Conservation (phyloP, 176 grass and related monocot species). For the Musa troglodytarum region DNA sequence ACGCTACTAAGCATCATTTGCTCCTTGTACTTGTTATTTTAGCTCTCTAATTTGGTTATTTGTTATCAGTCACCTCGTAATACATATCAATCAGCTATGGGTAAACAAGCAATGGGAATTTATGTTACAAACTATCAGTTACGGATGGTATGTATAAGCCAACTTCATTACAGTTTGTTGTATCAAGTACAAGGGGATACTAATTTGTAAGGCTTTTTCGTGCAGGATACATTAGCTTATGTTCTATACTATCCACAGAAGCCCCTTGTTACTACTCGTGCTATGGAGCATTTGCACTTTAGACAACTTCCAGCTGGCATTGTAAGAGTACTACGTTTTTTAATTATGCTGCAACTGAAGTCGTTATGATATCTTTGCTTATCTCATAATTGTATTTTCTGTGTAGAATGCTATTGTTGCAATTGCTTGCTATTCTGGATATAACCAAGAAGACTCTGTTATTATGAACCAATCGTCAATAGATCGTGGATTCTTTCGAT, state of each 20-base stretch:
- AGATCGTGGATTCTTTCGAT: conserved; percentile 96
- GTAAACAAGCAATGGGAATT: conserved; percentile 99
- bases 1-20: background rate
- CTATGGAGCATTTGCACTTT: conserved; percentile 99
- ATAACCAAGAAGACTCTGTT: conserved; percentile 99
- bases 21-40: background rate
- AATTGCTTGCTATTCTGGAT: conserved; percentile 97
- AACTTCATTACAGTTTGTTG: background rate
- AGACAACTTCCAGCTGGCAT: conserved; percentile 96
- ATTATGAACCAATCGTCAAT: conserved; percentile 99
- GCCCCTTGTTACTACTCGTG: conserved; percentile 92
- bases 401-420: conserved; percentile 98
- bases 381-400: conserved; percentile 11
- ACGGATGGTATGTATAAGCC: conserved; percentile 64
- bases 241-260: conserved; percentile 98
- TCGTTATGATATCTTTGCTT: conserved; percentile 11
- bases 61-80: conserved; percentile 88
- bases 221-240: conserved; percentile 95
- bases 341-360: background rate
- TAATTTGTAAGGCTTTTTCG: conserved; percentile 18
- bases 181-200: conserved; percentile 1
- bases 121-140: conserved; percentile 99
- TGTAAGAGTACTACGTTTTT: conserved; percentile 34
- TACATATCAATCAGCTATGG: conserved; percentile 99
- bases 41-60: conserved; percentile 26